Evolutionary conservation across 768 basidiomycete species (phyloP), one percentile per base, ranked within the genome.

Genomic region (Lentinula edodes): DNA sequence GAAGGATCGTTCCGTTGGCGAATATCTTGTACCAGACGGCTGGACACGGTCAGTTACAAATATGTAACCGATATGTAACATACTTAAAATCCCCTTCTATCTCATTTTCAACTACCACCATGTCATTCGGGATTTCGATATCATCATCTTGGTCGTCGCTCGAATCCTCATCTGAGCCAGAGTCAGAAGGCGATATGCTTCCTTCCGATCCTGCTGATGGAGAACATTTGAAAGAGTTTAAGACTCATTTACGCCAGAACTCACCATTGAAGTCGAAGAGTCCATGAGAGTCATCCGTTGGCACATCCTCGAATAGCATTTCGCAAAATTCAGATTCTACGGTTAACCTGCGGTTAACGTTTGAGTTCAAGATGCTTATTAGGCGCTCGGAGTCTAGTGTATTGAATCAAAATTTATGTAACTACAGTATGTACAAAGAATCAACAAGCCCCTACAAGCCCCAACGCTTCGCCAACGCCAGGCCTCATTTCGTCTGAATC

Each of bases 1-100:
- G 79, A 74, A 6, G 74, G 70, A 15, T 76, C 79, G 58, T 86
- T 80, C 36, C 79, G 76, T 1, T 78, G 71, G 35, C 86, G 80
- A 60, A 92, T 89, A 51, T 81, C 83, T 62, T 83, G 78, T 4
- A 91, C 83, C 28, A 93, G 81, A 36, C 87, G 88, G 62, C 90
- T 91, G 64, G 36, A 51, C 7, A 52, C 18, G 48, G n/a, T 60
- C 60, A 39, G 34, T 38, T 38, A 61, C 59, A 52, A 46, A 28
- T 13, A 16, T 42, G 15, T 43, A 46, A 34, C 52, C 51, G 46
- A 50, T 3, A 36, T 12, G 15, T 28, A 42, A 68, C 76, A 64
- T 62, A 80, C 83, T 80, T 83, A 64, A 88, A 87, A 67, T 87
- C 84, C 0, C 83, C 85, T 62, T 87, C 84, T 43, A 85, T 73